Conservation (phyloP, 805 yeast species). For the Geotrichum ghanense region DNA sequence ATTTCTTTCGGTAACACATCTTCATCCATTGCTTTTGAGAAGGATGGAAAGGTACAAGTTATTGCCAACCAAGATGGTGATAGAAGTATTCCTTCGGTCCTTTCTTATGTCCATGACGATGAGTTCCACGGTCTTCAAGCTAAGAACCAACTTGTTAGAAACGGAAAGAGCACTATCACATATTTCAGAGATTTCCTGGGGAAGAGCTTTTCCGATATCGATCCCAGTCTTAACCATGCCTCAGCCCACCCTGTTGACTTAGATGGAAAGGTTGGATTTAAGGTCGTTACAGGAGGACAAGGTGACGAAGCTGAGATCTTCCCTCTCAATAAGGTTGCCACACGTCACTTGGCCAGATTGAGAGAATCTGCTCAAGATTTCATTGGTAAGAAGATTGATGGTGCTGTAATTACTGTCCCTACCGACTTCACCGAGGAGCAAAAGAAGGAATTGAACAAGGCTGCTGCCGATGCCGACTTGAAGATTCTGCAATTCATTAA, state of each 20-base stretch:
- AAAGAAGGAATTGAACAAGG: slow-evolving; percentile 46
- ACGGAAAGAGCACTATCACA: slow-evolving; percentile 73
- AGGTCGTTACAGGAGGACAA: slow-evolving; percentile 25
- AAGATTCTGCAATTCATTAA: slow-evolving; percentile 76
- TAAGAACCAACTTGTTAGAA: slow-evolving; percentile 80
- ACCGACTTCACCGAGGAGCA: slow-evolving; percentile 73
- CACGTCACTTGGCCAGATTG: slow-evolving; percentile 74
- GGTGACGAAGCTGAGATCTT: slow-evolving; percentile 45
- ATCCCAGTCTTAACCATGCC: slow-evolving; percentile 47
- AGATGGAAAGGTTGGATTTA: slow-evolving; percentile 60
- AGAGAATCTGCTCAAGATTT: slow-evolving; percentile 87
- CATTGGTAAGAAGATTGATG: slow-evolving; percentile 68
- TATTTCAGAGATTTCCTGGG: slow-evolving; percentile 94
- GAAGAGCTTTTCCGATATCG: slow-evolving; percentile 55
- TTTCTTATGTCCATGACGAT: slow-evolving; percentile 86
- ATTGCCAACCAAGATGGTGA: slow-evolving; percentile 99
- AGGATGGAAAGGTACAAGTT: slow-evolving; percentile 89
- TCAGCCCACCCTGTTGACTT: slow-evolving; percentile 57
- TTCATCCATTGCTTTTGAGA: slow-evolving; percentile 83
- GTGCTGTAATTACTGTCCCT: slow-evolving; percentile 84
- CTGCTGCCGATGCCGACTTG: slow-evolving; percentile 63
- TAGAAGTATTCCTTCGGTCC: slow-evolving; percentile 86
- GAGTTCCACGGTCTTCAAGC: slow-evolving; percentile 98
- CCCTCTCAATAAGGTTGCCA: slow-evolving; percentile 65
- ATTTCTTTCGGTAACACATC: slow-evolving; percentile 94